phyloP scores from a whole-genome alignment of 768 basidiomycete genomes.

The Agrocybe pediades region DNA sequence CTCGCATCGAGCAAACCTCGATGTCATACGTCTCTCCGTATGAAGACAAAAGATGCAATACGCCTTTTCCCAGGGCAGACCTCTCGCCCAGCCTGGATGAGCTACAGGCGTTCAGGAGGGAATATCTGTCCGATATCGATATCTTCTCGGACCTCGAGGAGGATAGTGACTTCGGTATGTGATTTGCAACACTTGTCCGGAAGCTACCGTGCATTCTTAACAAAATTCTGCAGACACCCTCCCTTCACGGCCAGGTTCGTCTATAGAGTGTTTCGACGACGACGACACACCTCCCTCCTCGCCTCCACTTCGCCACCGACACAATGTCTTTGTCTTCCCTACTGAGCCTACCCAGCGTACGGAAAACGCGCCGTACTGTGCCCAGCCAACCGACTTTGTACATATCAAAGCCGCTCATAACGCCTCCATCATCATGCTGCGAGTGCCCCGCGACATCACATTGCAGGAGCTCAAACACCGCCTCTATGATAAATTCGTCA shows the following conservation, averaged over 20 bases:
- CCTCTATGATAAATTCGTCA: constrained; percentile 68
- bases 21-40: too few relatives aligned
- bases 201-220: neutral
- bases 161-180: constrained; percentile 7
- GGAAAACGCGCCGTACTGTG: neutral
- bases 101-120: neutral
- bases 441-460: constrained; percentile 46
- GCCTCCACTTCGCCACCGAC: neutral
- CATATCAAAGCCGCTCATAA: constrained; percentile 67
- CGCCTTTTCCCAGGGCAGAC: neutral
- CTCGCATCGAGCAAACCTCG: neutral
- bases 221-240: constrained; percentile 10
- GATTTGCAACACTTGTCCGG: neutral
- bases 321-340: neutral
- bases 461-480: constrained; percentile 56
- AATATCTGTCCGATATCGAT: constrained; percentile 37
- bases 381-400: constrained; percentile 27
- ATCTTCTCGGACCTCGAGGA: constrained; percentile 29
- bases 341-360: neutral
- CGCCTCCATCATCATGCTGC: constrained; percentile 64
- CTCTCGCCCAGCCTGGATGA: neutral
- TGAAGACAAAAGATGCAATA: neutral
- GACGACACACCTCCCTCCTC: neutral
- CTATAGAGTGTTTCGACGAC: constrained; percentile 12
- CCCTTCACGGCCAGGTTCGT: constrained; percentile 18